Base-by-base conservation (phyloP, 345 rosid species). In the Eucalyptus albens region DNA sequence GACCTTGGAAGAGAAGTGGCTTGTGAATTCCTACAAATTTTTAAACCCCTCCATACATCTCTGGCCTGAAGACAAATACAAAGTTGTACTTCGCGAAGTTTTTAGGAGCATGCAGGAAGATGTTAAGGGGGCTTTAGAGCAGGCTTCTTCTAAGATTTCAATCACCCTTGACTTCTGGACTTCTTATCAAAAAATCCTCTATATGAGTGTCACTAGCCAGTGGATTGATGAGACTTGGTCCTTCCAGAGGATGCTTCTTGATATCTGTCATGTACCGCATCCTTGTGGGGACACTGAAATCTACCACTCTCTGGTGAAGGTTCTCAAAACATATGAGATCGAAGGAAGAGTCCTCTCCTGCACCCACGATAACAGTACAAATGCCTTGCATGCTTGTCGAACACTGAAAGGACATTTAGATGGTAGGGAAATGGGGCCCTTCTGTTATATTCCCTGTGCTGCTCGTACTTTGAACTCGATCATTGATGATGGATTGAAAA, bases 41-140 rank as follows among this genome's bases (percentile, higher is more conserved):
- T 93, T 97, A 87, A 97, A 97, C 91, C 97, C 98, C 53, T 87
- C 98, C 21, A 88, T 95, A 59, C 95, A 95, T 87, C 93, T 97
- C 88, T 97, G 99, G 99, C 89, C 97, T 4, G 94, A 94, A 87
- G 95, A 93, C 47, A 95, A 92, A 87, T 97, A 96, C 92, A 97
- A 92, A 91, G 94, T 92, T 16, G 94, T 95, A 22, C 90, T 97
- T 62, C 92, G 88, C 27, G 99, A 95, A 92, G 96, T 97, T 90
- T 97, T 96, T 93, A 94, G 95, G 94, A 95, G 99, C 93, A 97
- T 97, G 99, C 94, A 92, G 88, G 99, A 92, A 94, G 99, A 96
- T 91, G 96, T 97, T 29, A 94, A 92, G 92, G 90, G 89, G 85
- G 90, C 94, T 86, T 87, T 97, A 92, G 97, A 96, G 87, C 97